Evolutionary conservation across 148 eudicot genomes (phyloP).

Genomic region (Rhododendron kiyosumense): DNA sequence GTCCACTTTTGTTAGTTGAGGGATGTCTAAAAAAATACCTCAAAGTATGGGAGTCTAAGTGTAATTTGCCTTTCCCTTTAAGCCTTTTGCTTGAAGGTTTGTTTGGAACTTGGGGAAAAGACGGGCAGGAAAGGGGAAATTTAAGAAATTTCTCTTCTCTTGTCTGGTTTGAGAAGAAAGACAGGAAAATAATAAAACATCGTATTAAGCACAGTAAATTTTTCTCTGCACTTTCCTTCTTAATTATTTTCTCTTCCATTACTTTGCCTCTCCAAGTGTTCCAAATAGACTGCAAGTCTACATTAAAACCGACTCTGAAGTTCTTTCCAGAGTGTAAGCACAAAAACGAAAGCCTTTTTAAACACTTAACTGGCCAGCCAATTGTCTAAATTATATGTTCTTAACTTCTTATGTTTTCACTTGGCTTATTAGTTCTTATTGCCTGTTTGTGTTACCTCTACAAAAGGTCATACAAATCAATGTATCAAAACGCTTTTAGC

Average conservation of each 20-base stretch:
- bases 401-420: not conserved
- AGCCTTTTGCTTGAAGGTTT: not conserved
- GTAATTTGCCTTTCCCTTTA: not conserved
- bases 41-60: not conserved
- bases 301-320: not conserved
- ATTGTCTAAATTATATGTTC: not conserved
- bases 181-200: not conserved
- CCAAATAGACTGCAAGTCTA: not conserved
- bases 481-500: not conserved
- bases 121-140: not conserved
- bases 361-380: not conserved
- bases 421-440: not conserved
- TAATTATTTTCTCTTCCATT: not conserved
- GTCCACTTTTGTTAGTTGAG: not conserved
- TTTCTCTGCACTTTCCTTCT: not conserved
- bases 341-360: not conserved
- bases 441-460: not conserved
- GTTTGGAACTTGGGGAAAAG: not conserved
- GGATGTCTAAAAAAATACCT: not conserved
- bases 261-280: not conserved
- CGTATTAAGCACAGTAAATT: not conserved
- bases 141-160: not conserved
- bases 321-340: not conserved
- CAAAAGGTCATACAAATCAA: not conserved
- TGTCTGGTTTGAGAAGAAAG: not conserved